Percentiles rank a stretch among this genome's conserved stretches.
These are phyloP conservation scores for Epichloe baconii DNA, from an alignment of 2,329 filamentous ascomycete genomes.

Conservation along the genomic window DNA sequence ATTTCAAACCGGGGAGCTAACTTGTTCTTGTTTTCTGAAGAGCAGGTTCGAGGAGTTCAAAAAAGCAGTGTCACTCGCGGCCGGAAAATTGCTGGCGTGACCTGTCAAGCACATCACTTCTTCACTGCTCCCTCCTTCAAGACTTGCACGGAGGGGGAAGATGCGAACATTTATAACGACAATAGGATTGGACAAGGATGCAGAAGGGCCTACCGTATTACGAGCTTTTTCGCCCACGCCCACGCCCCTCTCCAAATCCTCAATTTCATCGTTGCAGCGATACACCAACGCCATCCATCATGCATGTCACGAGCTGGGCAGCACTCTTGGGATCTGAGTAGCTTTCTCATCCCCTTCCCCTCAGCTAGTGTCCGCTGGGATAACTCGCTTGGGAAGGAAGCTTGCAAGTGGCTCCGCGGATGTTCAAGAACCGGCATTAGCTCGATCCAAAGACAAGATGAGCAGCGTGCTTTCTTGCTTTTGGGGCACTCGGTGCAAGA, in stretches of 20 bases:
- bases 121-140: neutral
- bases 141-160: neutral
- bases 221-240: neutral
- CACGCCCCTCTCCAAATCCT: neutral
- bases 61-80: neutral
- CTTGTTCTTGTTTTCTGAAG: too few species aligned
- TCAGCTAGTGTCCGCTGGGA: neutral
- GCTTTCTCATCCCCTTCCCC: neutral
- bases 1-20: neutral
- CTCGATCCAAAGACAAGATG: neutral
- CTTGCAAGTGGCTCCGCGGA: neutral
- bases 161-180: neutral
- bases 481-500: neutral
- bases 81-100: neutral
- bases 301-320: neutral
- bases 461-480: neutral
- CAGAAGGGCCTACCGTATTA: neutral
- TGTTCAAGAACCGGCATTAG: neutral
- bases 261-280: neutral
- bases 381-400: neutral
- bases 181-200: neutral
- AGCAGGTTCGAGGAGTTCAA: too few species aligned
- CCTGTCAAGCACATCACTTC: neutral
- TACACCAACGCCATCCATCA: too few species aligned
- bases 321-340: neutral